Evolutionary conservation across 2,329 filamentous ascomycete species (phyloP), one percentile per base, ranked within the genome.

Genomic region (Arthrobotrys entomopaga): DNA sequence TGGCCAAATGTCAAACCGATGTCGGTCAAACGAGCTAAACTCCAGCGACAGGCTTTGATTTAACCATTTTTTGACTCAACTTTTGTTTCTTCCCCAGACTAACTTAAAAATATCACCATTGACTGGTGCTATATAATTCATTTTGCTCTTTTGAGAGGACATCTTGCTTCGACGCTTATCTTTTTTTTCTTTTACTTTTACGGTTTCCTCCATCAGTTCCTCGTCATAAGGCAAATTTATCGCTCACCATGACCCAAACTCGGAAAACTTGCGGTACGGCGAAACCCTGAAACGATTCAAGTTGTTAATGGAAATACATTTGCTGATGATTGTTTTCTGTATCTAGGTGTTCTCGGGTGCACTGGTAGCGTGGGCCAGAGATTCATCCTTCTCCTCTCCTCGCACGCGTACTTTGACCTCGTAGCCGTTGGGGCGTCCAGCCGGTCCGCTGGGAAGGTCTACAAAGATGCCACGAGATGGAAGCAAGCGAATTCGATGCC

Each of bases 341-440:
- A 34, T 40, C 6, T 52, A 89, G 87, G 87, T 81, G 92, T 97
- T 69, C 87, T 97, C 66, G 93, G 94, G 79, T 92, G 90, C 82
- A 98, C 94, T 34, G 95, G 95, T 80, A 96, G 93, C 40, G 94
- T 98, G 13, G 94, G 94, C 79, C 93, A 97, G 83, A 89, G 95
- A 80, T 98, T 98, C 82, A 95, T 98, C 81, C 89, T 97, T 38
- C 88, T 98, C 60, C 90, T 98, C 76, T 89, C 91, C 50, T 87
- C 92, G 64, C 94, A 98, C 83, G 93, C 94, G 15, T 87, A 91
- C 82, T 91, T 98, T 79, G 88, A 88, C 77, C 89, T 98, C 69
- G 90, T 95, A 77, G 93, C 93, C 71, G 88, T 98, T 57, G 95
- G 95, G 76, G 95, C 95, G 40, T 97, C 93, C 16, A 88, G 91